phyloP scores from a whole-genome alignment of 176 grass and related monocot species.

The Rhynchospora tenuis region DNA sequence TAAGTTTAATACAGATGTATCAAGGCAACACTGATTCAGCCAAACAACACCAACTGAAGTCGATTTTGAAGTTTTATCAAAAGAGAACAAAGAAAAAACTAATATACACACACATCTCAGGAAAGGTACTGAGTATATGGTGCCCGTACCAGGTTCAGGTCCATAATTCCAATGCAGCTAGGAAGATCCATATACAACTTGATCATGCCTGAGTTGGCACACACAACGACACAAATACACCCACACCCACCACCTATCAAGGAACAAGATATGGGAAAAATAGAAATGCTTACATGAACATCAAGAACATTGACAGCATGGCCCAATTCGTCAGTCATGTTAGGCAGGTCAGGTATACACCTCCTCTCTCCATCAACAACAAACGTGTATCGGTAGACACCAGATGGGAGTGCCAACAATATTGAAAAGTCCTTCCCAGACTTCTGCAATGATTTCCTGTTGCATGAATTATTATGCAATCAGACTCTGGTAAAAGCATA shows the following conservation, averaged over 20 bases:
- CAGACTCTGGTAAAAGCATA: background rate
- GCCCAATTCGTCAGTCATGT: conserved; percentile 62
- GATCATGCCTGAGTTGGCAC: background rate
- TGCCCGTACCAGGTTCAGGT: background rate
- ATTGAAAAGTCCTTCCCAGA: conserved; percentile 92
- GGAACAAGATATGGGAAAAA: background rate
- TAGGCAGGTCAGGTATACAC: conserved; percentile 82
- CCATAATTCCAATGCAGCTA: background rate
- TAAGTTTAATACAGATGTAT: background rate
- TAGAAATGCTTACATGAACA: conserved; percentile 70
- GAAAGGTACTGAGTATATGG: background rate
- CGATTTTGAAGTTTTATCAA: background rate
- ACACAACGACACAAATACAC: background rate
- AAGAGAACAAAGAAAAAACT: background rate
- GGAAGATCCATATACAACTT: background rate
- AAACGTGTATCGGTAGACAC: conserved; percentile 86
- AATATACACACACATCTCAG: background rate
- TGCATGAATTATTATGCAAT: background rate
- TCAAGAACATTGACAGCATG: conserved; percentile 85
- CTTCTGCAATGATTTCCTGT: conserved; percentile 81
- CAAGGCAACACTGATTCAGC: background rate
- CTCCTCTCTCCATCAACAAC: conserved; percentile 79
- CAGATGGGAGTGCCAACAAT: conserved; percentile 78
- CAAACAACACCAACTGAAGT: background rate
- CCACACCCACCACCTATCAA: background rate